These are phyloP conservation scores for Magnolia kwangsiensis DNA, from an alignment of 164 flowering plant genomes.

Conservation along the genomic window DNA sequence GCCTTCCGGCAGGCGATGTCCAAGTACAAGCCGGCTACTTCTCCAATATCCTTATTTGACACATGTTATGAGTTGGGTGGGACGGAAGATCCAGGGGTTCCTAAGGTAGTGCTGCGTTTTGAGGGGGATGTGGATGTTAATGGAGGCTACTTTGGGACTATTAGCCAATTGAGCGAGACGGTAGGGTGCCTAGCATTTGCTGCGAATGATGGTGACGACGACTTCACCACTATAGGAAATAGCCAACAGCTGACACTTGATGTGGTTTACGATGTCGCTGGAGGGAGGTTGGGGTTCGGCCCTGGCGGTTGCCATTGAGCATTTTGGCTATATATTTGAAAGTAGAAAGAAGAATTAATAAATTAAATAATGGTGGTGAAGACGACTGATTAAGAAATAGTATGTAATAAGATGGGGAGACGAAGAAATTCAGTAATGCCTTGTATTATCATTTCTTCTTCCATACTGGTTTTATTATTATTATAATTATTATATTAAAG, in stretches of 20 bases:
- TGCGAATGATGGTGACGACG: not conserved
- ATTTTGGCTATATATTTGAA: too few relatives aligned
- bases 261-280: slow-evolving; percentile 8
- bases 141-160: slow-evolving; percentile 20
- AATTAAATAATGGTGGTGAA: too few relatives aligned
- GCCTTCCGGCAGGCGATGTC: slow-evolving; percentile 26
- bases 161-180: slow-evolving; percentile 5
- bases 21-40: slow-evolving; percentile 10
- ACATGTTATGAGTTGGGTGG: slow-evolving; percentile 12
- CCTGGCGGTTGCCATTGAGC: slow-evolving; percentile 2
- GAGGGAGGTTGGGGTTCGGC: slow-evolving; percentile 9
- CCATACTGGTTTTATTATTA: too few relatives aligned
- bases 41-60: slow-evolving; percentile 20
- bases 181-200: slow-evolving; percentile 40
- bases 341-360: too few relatives aligned
- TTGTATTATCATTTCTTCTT: too few relatives aligned
- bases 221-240: slow-evolving; percentile 9
- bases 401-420: too few relatives aligned
- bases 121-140: slow-evolving; percentile 17
- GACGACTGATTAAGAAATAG: too few relatives aligned
- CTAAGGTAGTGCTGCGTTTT: slow-evolving; percentile 2
- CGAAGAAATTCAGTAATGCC: too few relatives aligned
- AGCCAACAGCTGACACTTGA: slow-evolving; percentile 9
- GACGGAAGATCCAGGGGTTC: not conserved
- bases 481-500: too few relatives aligned